phyloP scores from a whole-genome alignment of 371 early-diverging fungal species.

The Saksenaea oblongispora region DNA sequence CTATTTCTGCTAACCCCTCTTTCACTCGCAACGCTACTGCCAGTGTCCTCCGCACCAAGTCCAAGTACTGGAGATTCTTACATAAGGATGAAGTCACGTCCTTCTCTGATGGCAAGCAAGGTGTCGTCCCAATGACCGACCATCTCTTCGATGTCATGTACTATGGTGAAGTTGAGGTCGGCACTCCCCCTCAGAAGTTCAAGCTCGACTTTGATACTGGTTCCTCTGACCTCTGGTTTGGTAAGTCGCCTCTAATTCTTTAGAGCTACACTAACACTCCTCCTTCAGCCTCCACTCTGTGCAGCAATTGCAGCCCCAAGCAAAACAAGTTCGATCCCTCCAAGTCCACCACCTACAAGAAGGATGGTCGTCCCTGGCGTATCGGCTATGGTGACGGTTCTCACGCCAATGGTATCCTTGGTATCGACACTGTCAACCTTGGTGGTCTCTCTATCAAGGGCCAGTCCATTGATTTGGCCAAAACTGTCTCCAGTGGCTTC shows the following conservation, averaged over 20 bases:
- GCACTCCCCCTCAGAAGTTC: constrained; percentile 69
- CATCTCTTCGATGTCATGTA: constrained; percentile 37
- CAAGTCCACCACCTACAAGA: constrained; percentile 25
- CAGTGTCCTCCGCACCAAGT: constrained; percentile 13
- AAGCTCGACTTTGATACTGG: constrained; percentile 76
- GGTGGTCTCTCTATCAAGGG: constrained; percentile 42
- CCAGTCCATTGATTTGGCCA: constrained; percentile 42
- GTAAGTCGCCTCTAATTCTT: constrained; percentile 5
- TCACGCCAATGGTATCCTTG: constrained; percentile 33
- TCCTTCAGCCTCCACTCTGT: constrained; percentile 15
- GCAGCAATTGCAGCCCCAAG: constrained; percentile 7
- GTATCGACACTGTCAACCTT: constrained; percentile 37
- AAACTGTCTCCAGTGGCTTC: constrained; percentile 29
- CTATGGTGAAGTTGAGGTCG: constrained; percentile 60
- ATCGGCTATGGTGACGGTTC: constrained; percentile 51
- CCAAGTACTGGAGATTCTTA: no score
- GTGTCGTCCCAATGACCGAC: constrained; percentile 23
- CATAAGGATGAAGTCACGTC: no score
- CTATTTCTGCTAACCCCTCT: constrained; percentile 11
- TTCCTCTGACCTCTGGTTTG: constrained; percentile 65
- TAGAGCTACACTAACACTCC: not conserved
- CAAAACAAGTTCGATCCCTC: constrained; percentile 21
- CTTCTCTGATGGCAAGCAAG: no score
- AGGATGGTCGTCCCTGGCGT: constrained; percentile 34
- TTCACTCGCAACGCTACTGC: constrained; percentile 16